Evolutionary conservation across 108 stramenopile species (phyloP), one percentile per base, ranked within the genome.

Genomic region (Cyclotella choctawhatcheeana): DNA sequence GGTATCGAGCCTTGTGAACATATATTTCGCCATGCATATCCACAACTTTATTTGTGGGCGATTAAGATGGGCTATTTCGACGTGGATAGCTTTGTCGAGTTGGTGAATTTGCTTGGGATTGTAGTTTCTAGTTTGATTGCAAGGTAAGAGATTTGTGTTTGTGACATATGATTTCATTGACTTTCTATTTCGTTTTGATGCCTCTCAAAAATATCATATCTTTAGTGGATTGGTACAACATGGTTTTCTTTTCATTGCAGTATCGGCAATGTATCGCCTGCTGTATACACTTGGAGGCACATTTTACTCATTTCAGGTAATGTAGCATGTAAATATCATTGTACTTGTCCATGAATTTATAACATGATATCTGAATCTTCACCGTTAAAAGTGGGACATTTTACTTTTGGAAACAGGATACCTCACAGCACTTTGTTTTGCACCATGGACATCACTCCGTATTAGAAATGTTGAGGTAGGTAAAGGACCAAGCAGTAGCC

Each of bases 331-430:
- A 10, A 48, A n/a, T 48, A 40, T 40, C 6, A 40, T 40, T 12
- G 12, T 40, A n/a, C n/a, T n/a, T n/a, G n/a, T n/a, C n/a, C n/a
- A n/a, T n/a, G n/a, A n/a, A n/a, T n/a, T n/a, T n/a, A n/a, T n/a
- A n/a, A n/a, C n/a, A n/a, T n/a, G n/a, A n/a, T n/a, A n/a, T n/a
- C n/a, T n/a, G n/a, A n/a, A n/a, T n/a, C n/a, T n/a, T n/a, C n/a
- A n/a, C n/a, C n/a, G n/a, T n/a, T n/a, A n/a, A 10, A 48, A 48
- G 83, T 94, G 93, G 93, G 93, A 94, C 47, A 82, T 76, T 10
- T 56, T 94, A 17, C 76, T 94, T 12, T 18, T 87, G 0, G 93
- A 94, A 67, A 59, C 73, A n/a, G 85, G 84, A 12, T 76, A 74
- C 22, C 48, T 88, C 2, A 62, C 81, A 20, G 64, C 81, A 18